Evolutionary conservation across 768 basidiomycete genomes (phyloP).

Genomic region (Xanthoconium purpureum): DNA sequence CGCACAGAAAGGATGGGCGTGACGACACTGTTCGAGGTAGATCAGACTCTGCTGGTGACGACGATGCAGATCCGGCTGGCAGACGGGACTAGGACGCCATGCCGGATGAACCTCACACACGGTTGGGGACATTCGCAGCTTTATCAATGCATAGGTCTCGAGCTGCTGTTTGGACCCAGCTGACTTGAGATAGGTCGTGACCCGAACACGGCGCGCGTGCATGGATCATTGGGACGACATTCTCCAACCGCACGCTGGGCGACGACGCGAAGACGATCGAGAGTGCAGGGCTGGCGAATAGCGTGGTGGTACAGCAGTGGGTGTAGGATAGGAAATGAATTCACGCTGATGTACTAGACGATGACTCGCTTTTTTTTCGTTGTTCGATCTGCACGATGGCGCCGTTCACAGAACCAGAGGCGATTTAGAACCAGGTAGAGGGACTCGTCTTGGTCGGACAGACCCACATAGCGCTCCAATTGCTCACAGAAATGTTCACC

Average conservation of each 20-base stretch:
- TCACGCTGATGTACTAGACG: slow-evolving; percentile 4
- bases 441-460: slow-evolving; percentile 91
- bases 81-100: slow-evolving; percentile 82
- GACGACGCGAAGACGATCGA: slow-evolving; percentile 66
- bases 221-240: slow-evolving; percentile 82
- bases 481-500: slow-evolving; percentile 86
- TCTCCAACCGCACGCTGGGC: slow-evolving; percentile 75
- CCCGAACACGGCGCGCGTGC: slow-evolving; percentile 59
- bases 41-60: slow-evolving; percentile 73
- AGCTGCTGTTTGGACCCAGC: neutral
- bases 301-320: slow-evolving; percentile 85
- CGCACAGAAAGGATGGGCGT: slow-evolving; percentile 36
- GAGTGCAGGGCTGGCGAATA: slow-evolving; percentile 70
- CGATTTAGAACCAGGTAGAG: slow-evolving; percentile 89
- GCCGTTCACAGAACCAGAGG: slow-evolving; percentile 87
- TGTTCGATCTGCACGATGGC: slow-evolving; percentile 55
- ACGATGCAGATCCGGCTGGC: slow-evolving; percentile 92
- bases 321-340: slow-evolving; percentile 31
- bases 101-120: slow-evolving; percentile 90
- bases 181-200: slow-evolving; percentile 49
- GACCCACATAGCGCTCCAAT: slow-evolving; percentile 84
- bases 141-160: slow-evolving; percentile 81
- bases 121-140: slow-evolving; percentile 77
- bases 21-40: slow-evolving; percentile 71
- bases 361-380: neutral